Percentiles rank a stretch among this genome's conserved stretches.
These are phyloP conservation scores for Colletotrichum theobromicola DNA, from an alignment of 2,329 filamentous ascomycete genomes.

Conservation along the genomic window DNA sequence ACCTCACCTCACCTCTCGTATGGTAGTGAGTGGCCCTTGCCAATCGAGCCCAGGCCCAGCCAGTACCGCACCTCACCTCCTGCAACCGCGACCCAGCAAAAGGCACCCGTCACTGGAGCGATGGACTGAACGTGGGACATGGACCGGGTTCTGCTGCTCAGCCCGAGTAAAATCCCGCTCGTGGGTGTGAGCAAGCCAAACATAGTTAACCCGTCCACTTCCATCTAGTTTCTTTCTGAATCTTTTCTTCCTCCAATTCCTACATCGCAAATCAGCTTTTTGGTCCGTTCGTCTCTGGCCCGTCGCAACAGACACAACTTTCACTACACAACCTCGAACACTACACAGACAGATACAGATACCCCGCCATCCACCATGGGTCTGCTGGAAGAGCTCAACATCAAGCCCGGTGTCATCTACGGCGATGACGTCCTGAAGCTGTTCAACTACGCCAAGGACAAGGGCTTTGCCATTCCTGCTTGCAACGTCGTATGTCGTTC, in stretches of 20 bases:
- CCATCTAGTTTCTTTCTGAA: not conserved
- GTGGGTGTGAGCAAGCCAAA: constrained; percentile 8
- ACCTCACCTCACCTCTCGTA: not conserved
- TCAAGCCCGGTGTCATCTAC: constrained; percentile 60
- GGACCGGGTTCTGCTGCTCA: constrained; percentile 3
- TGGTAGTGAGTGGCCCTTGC: not conserved
- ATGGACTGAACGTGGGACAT: not conserved
- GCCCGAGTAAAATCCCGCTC: constrained; percentile 22
- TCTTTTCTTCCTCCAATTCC: not conserved
- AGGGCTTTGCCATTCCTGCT: constrained; percentile 87
- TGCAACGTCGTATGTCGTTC: constrained; percentile 70
- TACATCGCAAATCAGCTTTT: not conserved
- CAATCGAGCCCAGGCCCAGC: not conserved
- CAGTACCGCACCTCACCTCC: not conserved
- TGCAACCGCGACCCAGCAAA: constrained; percentile 3
- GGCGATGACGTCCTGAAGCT: constrained; percentile 65
- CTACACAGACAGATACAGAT: not conserved
- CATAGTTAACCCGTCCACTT: constrained; percentile 17
- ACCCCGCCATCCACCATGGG: constrained; percentile 30
- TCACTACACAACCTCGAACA: not conserved
- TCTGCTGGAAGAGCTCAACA: constrained; percentile 46
- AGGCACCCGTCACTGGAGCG: not conserved
- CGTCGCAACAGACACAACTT: not conserved
- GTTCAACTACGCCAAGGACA: constrained; percentile 89
- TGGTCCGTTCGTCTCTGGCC: not conserved